These are phyloP conservation scores for Porcisia deanei DNA, from an alignment of 208 protist genomes.

Conservation along the genomic window DNA sequence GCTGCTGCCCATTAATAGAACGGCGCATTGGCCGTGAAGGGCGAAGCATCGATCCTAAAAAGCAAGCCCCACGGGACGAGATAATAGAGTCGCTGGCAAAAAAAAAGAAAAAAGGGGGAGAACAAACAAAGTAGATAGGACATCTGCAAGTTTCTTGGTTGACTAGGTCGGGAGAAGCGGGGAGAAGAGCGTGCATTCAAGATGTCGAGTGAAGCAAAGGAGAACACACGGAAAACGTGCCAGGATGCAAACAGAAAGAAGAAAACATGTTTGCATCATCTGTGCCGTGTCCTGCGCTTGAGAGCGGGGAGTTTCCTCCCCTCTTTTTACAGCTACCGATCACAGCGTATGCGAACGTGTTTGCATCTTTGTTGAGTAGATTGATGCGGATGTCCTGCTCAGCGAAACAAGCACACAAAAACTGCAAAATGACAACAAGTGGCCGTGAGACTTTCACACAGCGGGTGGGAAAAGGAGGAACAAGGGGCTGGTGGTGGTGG, in stretches of 20 bases:
- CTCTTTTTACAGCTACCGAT: neutral
- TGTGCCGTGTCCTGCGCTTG: neutral
- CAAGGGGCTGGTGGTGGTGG: too few species aligned
- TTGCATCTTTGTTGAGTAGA: slow-evolving; percentile 7
- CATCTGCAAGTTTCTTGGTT: neutral
- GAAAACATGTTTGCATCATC: neutral
- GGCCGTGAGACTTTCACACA: neutral
- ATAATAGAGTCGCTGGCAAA: neutral
- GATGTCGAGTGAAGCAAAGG: neutral
- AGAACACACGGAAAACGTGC: neutral
- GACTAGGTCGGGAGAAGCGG: neutral
- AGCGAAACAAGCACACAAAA: neutral
- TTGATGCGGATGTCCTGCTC: neutral
- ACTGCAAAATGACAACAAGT: neutral
- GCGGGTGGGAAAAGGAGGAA: neutral
- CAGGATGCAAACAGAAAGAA: neutral
- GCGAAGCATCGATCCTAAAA: slow-evolving; percentile 15
- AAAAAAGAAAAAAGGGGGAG: neutral
- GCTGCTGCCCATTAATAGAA: slow-evolving; percentile 11
- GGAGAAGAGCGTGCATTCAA: neutral
- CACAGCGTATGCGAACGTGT: neutral
- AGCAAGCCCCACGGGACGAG: neutral
- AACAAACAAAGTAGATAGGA: neutral
- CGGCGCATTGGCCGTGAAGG: slow-evolving; percentile 20
- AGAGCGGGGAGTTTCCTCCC: neutral